Evolutionary conservation across 805 yeast species (phyloP).

Genomic region (Scheffersomyces stipitis): DNA sequence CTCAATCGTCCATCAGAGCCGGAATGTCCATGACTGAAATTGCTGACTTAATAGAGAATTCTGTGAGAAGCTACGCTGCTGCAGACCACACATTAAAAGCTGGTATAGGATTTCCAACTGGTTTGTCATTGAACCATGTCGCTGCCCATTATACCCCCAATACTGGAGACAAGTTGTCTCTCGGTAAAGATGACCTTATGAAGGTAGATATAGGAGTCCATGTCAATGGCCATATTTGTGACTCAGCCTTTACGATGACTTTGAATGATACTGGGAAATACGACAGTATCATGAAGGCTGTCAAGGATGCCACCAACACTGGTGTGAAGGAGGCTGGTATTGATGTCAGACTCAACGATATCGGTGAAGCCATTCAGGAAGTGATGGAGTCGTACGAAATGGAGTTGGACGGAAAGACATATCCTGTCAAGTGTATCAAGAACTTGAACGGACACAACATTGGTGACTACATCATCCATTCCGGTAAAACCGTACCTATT

Average conservation of each 20-base stretch:
- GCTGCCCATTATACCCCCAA: slow-evolving; percentile 99
- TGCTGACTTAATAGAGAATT: slow-evolving; percentile 85
- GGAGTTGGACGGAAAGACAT: slow-evolving; percentile 81
- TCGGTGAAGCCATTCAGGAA: slow-evolving; percentile 95
- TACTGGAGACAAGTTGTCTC: slow-evolving; percentile 82
- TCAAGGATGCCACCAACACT: slow-evolving; percentile 88
- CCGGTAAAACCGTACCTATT: slow-evolving; percentile 95
- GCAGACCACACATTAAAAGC: slow-evolving; percentile 64
- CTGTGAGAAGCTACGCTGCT: slow-evolving; percentile 71
- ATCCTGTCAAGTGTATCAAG: slow-evolving; percentile 84
- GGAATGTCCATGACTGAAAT: slow-evolving; percentile 91
- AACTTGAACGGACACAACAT: slow-evolving; percentile 95
- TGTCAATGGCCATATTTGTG: slow-evolving; percentile 89
- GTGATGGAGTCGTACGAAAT: slow-evolving; percentile 96
- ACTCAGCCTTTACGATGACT: slow-evolving; percentile 91
- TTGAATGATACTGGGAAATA: slow-evolving; percentile 82
- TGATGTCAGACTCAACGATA: slow-evolving; percentile 91
- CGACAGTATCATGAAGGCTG: slow-evolving; percentile 80
- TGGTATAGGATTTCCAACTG: slow-evolving; percentile 99
- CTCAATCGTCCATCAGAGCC: slow-evolving; percentile 72
- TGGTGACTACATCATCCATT: slow-evolving; percentile 80
- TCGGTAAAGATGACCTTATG: slow-evolving; percentile 88
- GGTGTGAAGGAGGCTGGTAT: slow-evolving; percentile 93
- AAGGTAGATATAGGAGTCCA: slow-evolving; percentile 97
- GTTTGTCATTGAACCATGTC: slow-evolving; percentile 85